phyloP scores from a whole-genome alignment of 192 early-diverging fungal species.

The Entrophospora sp. region DNA sequence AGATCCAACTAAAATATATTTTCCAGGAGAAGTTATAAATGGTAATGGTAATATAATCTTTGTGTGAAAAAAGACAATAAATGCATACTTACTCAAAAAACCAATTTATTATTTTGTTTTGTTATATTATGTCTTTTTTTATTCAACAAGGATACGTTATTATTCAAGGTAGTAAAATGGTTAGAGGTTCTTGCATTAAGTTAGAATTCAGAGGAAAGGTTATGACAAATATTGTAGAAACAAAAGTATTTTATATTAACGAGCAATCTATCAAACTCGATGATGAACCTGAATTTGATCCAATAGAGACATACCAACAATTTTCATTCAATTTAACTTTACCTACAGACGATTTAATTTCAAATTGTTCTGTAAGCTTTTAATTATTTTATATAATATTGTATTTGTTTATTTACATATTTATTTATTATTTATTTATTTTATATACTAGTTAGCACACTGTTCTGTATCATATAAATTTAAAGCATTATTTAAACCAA shows the following conservation, averaged over 20 bases:
- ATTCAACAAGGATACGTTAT: neutral
- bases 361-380: neutral
- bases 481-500: neutral
- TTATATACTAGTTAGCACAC: neutral
- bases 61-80: no score
- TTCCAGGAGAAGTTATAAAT: neutral
- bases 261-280: no score
- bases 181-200: neutral
- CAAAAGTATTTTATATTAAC: neutral
- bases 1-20: neutral
- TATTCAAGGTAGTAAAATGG: neutral
- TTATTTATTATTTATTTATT: neutral
- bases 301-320: neutral
- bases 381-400: neutral
- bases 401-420: neutral
- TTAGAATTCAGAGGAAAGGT: neutral
- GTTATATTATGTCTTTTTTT: neutral
- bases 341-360: neutral
- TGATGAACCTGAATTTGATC: neutral
- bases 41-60: neutral
- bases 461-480: neutral
- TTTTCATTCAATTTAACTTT: neutral
- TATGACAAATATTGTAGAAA: neutral
- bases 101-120: neutral
- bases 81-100: neutral